Evolutionary conservation across 2,329 filamentous ascomycete genomes (phyloP).

Genomic region (Colletotrichum horii): DNA sequence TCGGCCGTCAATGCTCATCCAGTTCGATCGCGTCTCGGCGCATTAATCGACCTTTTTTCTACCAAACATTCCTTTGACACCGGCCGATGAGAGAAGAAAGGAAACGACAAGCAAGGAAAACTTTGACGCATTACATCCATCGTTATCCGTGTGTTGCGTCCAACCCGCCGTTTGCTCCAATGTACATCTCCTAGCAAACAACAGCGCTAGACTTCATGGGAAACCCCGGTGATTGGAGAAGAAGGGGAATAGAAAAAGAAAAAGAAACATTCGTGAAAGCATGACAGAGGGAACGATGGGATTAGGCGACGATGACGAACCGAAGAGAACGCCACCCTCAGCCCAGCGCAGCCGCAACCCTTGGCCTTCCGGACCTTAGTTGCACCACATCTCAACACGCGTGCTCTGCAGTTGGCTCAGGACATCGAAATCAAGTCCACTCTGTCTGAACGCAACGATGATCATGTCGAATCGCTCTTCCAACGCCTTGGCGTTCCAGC

Average conservation of each 20-base stretch:
- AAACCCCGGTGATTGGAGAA: not conserved
- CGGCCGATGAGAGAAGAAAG: not conserved
- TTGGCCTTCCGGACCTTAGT: not conserved
- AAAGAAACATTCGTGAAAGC: not conserved
- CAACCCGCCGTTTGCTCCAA: not conserved
- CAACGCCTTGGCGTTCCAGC: slow-evolving; percentile 43
- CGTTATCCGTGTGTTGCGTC: not conserved
- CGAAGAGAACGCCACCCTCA: not conserved
- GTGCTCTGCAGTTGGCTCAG: slow-evolving; percentile 37
- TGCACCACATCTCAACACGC: slow-evolving; percentile 45
- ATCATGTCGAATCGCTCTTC: slow-evolving; percentile 45
- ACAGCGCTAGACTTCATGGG: not conserved
- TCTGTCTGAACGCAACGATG: slow-evolving; percentile 48
- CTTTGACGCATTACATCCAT: slow-evolving; percentile 3
- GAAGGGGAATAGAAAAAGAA: not conserved
- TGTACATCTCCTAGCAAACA: not conserved
- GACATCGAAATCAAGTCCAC: slow-evolving; percentile 44
- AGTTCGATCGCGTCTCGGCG: not conserved
- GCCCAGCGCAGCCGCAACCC: slow-evolving; percentile 1
- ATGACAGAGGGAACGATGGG: not conserved
- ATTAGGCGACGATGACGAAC: not conserved
- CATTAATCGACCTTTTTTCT: slow-evolving; percentile 16
- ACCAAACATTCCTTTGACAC: slow-evolving; percentile 11
- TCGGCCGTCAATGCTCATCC: slow-evolving; percentile 1
- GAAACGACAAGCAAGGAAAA: not conserved